Evolutionary conservation across 2,329 filamentous ascomycete species (phyloP).

Genomic region (Didymella sp.): DNA sequence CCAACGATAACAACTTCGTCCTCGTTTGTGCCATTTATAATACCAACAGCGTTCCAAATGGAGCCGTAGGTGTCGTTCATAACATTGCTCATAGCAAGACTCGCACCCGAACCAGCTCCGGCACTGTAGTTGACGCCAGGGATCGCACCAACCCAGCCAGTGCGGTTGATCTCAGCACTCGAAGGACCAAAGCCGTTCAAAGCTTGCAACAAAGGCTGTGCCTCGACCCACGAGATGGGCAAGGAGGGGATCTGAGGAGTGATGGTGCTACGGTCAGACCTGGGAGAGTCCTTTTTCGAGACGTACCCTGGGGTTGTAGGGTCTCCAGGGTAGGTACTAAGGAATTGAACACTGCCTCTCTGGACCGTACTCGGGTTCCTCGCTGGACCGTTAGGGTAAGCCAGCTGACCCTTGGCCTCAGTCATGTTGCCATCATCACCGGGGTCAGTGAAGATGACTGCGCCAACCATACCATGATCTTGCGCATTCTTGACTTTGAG

Average conservation of each 20-base stretch:
- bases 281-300: constrained; percentile 78
- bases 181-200: constrained; percentile 82
- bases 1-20: constrained; percentile 63
- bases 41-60: constrained; percentile 76
- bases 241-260: constrained; percentile 83
- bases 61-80: constrained; percentile 84
- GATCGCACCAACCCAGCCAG: constrained; percentile 48
- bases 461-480: constrained; percentile 54
- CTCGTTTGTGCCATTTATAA: constrained; percentile 70
- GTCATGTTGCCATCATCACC: constrained; percentile 58
- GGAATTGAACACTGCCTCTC: constrained; percentile 62
- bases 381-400: constrained; percentile 54
- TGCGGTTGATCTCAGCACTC: constrained; percentile 49
- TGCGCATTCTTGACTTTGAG: constrained; percentile 59
- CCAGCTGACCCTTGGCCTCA: constrained; percentile 53
- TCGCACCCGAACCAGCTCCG: constrained; percentile 61
- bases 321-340: constrained; percentile 62
- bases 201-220: constrained; percentile 78
- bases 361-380: constrained; percentile 57
- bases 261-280: constrained; percentile 68
- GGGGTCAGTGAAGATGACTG: constrained; percentile 56
- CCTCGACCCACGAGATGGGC: constrained; percentile 83
- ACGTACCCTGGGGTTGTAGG: constrained; percentile 68
- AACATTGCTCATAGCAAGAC: constrained; percentile 63
- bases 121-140: constrained; percentile 46